phyloP scores from a whole-genome alignment of 352 stramenopile species.

The Saprolegnia parasitica region DNA sequence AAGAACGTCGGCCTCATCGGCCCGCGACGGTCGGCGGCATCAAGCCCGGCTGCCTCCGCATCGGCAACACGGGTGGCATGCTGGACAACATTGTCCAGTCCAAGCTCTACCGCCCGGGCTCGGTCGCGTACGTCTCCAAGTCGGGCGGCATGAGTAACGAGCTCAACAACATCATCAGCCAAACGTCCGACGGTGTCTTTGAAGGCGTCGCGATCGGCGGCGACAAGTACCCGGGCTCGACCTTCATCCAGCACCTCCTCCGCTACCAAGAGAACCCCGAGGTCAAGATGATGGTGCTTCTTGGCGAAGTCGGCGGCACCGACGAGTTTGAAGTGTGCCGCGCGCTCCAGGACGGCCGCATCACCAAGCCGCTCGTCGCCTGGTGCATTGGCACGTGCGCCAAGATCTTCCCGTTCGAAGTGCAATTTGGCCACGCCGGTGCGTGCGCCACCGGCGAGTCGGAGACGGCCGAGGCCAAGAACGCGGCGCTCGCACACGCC shows the following conservation, averaged over 20 bases:
- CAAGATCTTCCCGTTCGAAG: constrained; percentile 96
- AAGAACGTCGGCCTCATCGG: constrained; percentile 94
- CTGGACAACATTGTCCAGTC: constrained; percentile 97
- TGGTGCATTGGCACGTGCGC: constrained; percentile 98
- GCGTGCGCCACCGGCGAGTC: constrained; percentile 89
- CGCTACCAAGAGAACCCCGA: constrained; percentile 94
- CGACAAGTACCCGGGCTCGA: constrained; percentile 95
- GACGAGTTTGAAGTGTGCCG: constrained; percentile 95
- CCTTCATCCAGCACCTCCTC: constrained; percentile 95
- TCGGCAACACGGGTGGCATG: constrained; percentile 97
- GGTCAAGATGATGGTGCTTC: constrained; percentile 95
- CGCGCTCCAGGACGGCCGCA: constrained; percentile 89
- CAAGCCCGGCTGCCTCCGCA: constrained; percentile 95
- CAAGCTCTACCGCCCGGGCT: constrained; percentile 95
- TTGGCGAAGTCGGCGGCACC: constrained; percentile 93
- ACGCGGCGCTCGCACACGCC: constrained; percentile 83
- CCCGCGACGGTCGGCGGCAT: constrained; percentile 95
- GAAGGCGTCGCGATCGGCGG: constrained; percentile 92
- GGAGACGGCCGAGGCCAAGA: constrained; percentile 93
- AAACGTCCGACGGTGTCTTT: constrained; percentile 95
- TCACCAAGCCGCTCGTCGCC: constrained; percentile 96
- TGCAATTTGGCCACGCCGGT: constrained; percentile 96
- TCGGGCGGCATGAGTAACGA: constrained; percentile 97
- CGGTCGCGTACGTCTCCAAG: constrained; percentile 96
- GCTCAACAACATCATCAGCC: constrained; percentile 96